Evolutionary conservation across 768 basidiomycete genomes (phyloP).

Genomic region (Mycena rebaudengoi): DNA sequence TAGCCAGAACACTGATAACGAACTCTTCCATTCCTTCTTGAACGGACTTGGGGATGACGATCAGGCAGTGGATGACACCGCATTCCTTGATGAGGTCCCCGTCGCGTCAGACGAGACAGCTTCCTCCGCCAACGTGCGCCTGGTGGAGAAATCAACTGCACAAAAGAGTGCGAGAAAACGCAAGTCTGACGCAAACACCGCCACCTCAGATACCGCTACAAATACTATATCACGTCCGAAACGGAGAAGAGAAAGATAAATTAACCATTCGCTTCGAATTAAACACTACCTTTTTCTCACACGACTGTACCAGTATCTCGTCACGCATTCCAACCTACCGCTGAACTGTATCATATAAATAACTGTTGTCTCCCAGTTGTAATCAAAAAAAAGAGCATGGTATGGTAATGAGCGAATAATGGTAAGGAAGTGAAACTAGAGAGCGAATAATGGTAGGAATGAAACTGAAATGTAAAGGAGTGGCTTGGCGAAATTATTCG

Average conservation of each 20-base stretch:
- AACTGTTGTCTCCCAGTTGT: constrained; percentile 2
- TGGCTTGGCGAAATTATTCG: constrained; percentile 31
- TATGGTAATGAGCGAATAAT: constrained; percentile 21
- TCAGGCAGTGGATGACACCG: constrained; percentile 11
- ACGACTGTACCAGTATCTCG: constrained; percentile 21
- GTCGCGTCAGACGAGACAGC: constrained; percentile 23
- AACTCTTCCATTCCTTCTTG: constrained; percentile 32
- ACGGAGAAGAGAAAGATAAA: constrained; percentile 26
- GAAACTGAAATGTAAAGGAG: constrained; percentile 7
- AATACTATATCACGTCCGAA: constrained; percentile 10
- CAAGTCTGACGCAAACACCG: constrained; percentile 12
- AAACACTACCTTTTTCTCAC: constrained; percentile 5
- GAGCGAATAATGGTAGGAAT: constrained; percentile 10
- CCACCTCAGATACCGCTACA: background rate
- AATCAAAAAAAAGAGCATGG: background rate
- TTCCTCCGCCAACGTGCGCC: constrained; percentile 7
- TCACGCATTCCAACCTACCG: background rate
- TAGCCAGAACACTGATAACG: constrained; percentile 16
- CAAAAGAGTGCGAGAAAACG: constrained; percentile 14
- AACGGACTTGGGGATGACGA: constrained; percentile 29
- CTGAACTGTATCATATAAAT: constrained; percentile 22
- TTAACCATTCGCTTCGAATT: background rate
- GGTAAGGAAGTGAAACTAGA: no score
- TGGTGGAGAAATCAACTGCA: background rate
- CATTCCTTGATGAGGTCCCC: constrained; percentile 33